A percentile compares a stretch with the other conserved stretches of the same genome.
phyloP scores from a whole-genome alignment of 2,329 filamentous ascomycete species.

The Exophiala dermatitidis region DNA sequence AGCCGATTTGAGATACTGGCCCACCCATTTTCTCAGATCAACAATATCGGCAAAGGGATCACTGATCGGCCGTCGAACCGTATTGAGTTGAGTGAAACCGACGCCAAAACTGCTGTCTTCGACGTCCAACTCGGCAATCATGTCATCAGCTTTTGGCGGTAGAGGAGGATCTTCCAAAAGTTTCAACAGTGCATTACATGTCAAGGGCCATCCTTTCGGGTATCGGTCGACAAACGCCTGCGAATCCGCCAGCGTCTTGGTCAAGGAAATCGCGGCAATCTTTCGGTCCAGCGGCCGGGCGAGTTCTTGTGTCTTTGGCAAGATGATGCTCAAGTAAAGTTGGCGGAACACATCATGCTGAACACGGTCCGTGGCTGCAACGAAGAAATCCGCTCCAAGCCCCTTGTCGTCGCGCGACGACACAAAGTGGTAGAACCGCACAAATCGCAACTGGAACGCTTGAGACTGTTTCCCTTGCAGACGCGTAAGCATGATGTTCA shows the following conservation, averaged over 20 bases:
- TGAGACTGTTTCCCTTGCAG: conserved; percentile 70
- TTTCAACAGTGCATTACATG: conserved; percentile 80
- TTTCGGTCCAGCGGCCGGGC: conserved; percentile 85
- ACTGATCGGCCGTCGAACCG: conserved; percentile 64
- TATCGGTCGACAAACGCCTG: conserved; percentile 74
- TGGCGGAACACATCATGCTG: conserved; percentile 50
- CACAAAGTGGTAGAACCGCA: conserved; percentile 89
- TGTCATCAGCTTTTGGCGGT: conserved; percentile 61
- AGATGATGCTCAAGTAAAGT: conserved; percentile 76
- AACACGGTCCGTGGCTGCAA: conserved; percentile 71
- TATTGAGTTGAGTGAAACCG: conserved; percentile 88
- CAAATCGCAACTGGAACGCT: conserved; percentile 76
- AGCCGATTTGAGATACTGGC: conserved; percentile 67
- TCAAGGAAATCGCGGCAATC: conserved; percentile 83
- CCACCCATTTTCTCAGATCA: conserved; percentile 75
- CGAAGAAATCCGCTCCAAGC: conserved; percentile 89
- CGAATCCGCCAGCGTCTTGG: conserved; percentile 84
- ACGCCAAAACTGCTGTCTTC: conserved; percentile 94
- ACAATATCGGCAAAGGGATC: conserved; percentile 87
- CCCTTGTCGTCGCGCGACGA: conserved; percentile 71
- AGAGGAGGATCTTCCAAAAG: conserved; percentile 84
- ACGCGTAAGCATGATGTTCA: conserved; percentile 72
- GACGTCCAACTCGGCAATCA: conserved; percentile 79
- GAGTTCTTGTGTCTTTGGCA: conserved; percentile 82
- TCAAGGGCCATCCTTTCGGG: conserved; percentile 84